phyloP scores from a whole-genome alignment of 768 basidiomycete genomes.

The Mycena metata region DNA sequence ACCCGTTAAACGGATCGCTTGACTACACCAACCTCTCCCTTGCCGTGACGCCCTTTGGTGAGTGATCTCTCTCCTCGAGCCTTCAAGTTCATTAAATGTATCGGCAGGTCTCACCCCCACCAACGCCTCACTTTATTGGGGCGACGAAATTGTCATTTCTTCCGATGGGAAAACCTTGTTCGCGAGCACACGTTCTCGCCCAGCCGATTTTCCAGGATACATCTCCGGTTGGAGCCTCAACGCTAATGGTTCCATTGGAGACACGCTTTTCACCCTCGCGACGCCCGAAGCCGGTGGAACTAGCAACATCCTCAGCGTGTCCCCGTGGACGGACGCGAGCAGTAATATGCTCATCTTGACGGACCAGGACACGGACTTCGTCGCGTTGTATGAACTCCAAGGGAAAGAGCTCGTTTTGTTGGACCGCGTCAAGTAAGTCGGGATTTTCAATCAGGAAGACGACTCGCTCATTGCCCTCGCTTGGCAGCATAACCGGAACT shows the following conservation, averaged over 20 bases:
- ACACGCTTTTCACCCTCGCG: slow-evolving; percentile 27
- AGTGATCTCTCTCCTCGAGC: not conserved
- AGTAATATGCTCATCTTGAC: slow-evolving; percentile 36
- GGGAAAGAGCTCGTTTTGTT: slow-evolving; percentile 27
- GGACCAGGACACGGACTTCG: slow-evolving; percentile 35
- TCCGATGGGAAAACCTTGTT: slow-evolving; percentile 31
- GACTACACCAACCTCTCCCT: slow-evolving; percentile 33
- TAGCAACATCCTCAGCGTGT: slow-evolving; percentile 35
- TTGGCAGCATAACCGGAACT: slow-evolving; percentile 25
- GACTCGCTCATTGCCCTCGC: not conserved
- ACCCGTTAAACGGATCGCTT: slow-evolving; percentile 29
- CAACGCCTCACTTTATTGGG: slow-evolving; percentile 41
- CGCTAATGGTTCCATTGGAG: slow-evolving; percentile 24
- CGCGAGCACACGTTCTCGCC: slow-evolving; percentile 32
- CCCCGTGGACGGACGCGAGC: slow-evolving; percentile 31
- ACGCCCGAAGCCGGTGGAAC: slow-evolving; percentile 35
- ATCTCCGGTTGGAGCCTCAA: slow-evolving; percentile 34
- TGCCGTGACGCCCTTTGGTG: slow-evolving; percentile 40
- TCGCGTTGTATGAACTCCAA: slow-evolving; percentile 34
- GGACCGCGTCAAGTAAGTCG: slow-evolving; percentile 31
- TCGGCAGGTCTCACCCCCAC: slow-evolving; percentile 33
- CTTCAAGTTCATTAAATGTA: not conserved
- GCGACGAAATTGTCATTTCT: slow-evolving; percentile 41
- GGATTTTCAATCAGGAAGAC: no score
- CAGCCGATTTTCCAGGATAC: slow-evolving; percentile 19